Conservation (phyloP, 345 rosid genomes). For the Garcia nutans region DNA sequence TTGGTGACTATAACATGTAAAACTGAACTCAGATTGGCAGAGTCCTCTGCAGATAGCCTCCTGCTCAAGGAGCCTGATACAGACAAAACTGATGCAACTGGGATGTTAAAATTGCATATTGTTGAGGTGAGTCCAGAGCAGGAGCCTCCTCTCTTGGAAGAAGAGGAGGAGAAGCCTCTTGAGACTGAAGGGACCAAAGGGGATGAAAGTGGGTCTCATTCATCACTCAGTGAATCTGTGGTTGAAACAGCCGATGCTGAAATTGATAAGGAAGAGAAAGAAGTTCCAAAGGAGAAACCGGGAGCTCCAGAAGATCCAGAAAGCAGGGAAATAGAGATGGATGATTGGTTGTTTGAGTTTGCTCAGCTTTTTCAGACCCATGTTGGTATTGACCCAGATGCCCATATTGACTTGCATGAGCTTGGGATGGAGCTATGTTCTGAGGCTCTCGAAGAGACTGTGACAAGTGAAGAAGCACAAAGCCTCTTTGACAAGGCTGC, state of each 20-base stretch:
- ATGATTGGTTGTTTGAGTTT: conserved; percentile 96
- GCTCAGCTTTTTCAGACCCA: conserved; percentile 91
- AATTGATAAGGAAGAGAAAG: conserved; percentile 48
- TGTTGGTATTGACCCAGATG: conserved; percentile 93
- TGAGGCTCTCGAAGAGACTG: conserved; percentile 94
- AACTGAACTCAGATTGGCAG: conserved; percentile 76
- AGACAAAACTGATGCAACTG: conserved; percentile 47
- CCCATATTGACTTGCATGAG: conserved; percentile 91
- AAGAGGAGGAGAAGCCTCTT: conserved; percentile 70
- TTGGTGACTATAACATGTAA: conserved; percentile 83
- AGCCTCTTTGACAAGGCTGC: conserved; percentile 87
- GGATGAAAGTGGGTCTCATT: conserved; percentile 49
- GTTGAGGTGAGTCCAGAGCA: conserved; percentile 94
- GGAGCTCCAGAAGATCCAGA: conserved; percentile 65
- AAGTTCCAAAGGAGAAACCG: conserved; percentile 51
- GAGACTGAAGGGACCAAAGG: conserved; percentile 55
- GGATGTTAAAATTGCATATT: conserved; percentile 81
- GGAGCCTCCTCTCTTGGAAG: conserved; percentile 71
- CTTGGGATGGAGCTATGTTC: conserved; percentile 99
- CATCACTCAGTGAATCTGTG: conserved; percentile 52
- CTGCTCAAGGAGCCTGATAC: conserved; percentile 58
- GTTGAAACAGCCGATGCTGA: conserved; percentile 51
- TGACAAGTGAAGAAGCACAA: conserved; percentile 90
- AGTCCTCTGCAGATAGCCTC: conserved; percentile 55
- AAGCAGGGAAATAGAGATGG: conserved; percentile 86